Base-by-base conservation (phyloP, 2,329 filamentous ascomycete species). In the Clarireedia homoeocarpa region DNA sequence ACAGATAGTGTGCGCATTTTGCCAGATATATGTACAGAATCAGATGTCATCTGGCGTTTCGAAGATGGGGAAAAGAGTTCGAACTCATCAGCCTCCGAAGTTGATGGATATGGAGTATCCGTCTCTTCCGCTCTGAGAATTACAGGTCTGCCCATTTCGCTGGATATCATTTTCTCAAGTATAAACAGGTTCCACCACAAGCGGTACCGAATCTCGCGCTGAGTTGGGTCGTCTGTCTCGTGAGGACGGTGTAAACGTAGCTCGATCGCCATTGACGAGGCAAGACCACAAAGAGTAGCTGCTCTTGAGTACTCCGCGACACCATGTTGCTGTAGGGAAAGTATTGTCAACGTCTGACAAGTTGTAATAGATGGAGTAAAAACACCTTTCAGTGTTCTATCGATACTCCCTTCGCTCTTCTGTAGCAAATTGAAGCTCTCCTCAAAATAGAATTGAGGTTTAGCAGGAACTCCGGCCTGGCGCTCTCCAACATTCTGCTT, bases 181-280 rank as follows among this genome's bases (percentile, higher is more conserved):
- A 67, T 61, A 45, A 65, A 69, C 3, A 69, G 17, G 51, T 67
- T 69, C 66, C 66, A 69, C 66, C 66, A 67, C 5, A 69, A 60
- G 14, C 66, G 58, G 27, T 65, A 65, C 23, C 61, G 59, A 12
- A 67, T 57, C 46, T 67, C 65, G 7, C 57, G 51, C 48, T 67
- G 59, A 17, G 64, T 59, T 4, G 62, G 59, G 34, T 67, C 63
- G 40, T 59, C 48, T 1, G 56, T 51, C 34, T 63, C 61, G n/a
- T 53, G 55, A 10, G 56, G 56, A 36, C 66, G 58, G 54, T 69
- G 63, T 7, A 69, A 30, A 1, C 64, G 63, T 20, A 69, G 48
- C 23, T 69, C 66, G 38, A 66, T 65, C 0, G 65, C 66, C 65
- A 69, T 69, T 7, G 62, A 58, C 12, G 59, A 59, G 17, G 66